phyloP scores from a whole-genome alignment of 352 stramenopile species.

The Pythium plurisporium region DNA sequence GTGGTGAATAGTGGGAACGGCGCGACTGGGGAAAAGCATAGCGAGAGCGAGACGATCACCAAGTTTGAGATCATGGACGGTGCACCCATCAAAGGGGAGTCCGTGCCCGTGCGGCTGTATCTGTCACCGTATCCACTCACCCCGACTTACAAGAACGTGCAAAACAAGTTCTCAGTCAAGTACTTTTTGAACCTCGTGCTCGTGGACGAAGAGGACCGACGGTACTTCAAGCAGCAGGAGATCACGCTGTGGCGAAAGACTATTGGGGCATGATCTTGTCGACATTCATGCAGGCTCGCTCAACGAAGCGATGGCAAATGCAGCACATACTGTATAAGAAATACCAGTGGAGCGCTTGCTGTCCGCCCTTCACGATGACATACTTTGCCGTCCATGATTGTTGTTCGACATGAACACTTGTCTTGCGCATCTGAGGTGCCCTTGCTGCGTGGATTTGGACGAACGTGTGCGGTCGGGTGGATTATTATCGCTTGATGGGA shows the following conservation, averaged over 20 bases:
- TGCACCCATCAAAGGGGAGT: slow-evolving; percentile 94
- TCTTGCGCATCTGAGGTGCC: no score
- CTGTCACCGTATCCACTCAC: slow-evolving; percentile 88
- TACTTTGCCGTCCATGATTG: no score
- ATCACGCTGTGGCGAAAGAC: slow-evolving; percentile 93
- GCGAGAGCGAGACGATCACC: slow-evolving; percentile 95
- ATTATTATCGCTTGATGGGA: no score
- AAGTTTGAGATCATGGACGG: slow-evolving; percentile 99
- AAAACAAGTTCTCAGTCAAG: slow-evolving; percentile 91
- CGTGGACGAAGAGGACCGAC: slow-evolving; percentile 98
- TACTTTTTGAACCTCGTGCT: slow-evolving; percentile 99
- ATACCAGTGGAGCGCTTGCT: no score
- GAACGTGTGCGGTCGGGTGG: no score
- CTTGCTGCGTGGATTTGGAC: no score
- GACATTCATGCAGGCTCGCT: no score
- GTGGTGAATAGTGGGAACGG: slow-evolving; percentile 56
- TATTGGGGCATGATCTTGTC: slow-evolving; percentile 20
- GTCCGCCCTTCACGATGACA: no score
- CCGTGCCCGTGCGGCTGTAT: slow-evolving; percentile 96
- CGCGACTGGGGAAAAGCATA: slow-evolving; percentile 70
- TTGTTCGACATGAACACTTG: no score
- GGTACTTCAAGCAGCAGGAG: slow-evolving; percentile 99
- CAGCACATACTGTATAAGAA: no score
- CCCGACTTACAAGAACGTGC: slow-evolving; percentile 86
- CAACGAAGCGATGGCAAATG: no score